Evolutionary conservation across 352 stramenopile genomes (phyloP), one percentile per base, ranked within the genome.

Genomic region (Pythium sp.): DNA sequence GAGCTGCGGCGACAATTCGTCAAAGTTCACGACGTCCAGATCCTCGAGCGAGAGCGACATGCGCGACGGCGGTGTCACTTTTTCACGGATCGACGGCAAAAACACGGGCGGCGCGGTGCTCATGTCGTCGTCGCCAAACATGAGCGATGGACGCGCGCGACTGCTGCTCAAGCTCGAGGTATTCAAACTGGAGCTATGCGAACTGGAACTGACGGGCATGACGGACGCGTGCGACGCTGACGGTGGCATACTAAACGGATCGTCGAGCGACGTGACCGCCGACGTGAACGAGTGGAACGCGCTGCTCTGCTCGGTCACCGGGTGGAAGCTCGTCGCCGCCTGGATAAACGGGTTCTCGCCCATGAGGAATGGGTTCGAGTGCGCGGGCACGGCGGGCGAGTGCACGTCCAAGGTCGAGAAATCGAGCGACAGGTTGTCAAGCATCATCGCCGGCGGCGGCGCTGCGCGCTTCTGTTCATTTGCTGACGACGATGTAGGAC

Each of bases 1-100:
- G 18, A 90, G 72, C 65, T 82, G 74, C n/a, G 81, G 78, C 15
- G 69, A 32, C 7, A 74, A 61, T 57, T 80, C 74, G 62, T 86
- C 80, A 61, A 83, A 77, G 34, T 34, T 43, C 20, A 38, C 12
- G 5, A 73, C 64, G 58, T 82, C 76, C 20, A 91, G 67, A 36
- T 89, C 82, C 55, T 86, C 80, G 1, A 91, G 69, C 32, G 83
- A 90, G 30, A 93, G 70, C 51, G 78, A 81, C 73, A 88, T 77
- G 9, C 85, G 72, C 14, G 75, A 78, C n/a, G 82, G 81, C 20
- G 80, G 77, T 36, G 81, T 89, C 22, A 68, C 66, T 54, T 89
- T 89, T 46, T 92, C 84, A 55, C 86, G 79, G 70, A 92, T 92
- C 60, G 82, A 80, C 64, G 86, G 79, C 41, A 92, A 65, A 63